Percentiles rank a stretch among this genome's conserved stretches.
phyloP scores from a whole-genome alignment of 2,329 filamentous ascomycete species.

The Keithomyces neogunnii region DNA sequence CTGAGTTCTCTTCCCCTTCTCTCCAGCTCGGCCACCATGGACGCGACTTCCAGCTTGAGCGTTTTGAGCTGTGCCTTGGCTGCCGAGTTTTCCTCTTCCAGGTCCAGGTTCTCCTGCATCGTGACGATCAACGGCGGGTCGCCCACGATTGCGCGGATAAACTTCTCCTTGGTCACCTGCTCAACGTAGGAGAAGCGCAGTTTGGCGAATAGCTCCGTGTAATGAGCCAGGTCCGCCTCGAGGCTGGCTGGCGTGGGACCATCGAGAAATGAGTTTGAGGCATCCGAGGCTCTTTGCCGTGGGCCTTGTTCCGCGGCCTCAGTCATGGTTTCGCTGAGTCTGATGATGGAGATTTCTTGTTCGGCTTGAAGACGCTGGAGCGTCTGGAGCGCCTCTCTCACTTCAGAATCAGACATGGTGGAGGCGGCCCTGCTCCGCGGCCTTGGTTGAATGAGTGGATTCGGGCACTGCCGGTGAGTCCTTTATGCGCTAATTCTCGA shows the following conservation, averaged over 20 bases:
- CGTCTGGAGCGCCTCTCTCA: conserved; percentile 34
- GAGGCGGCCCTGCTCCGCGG: not conserved
- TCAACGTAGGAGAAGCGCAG: conserved; percentile 95
- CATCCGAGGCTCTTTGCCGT: conserved; percentile 59
- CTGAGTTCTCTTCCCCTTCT: conserved; percentile 50
- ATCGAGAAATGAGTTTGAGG: conserved; percentile 55
- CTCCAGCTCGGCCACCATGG: conserved; percentile 67
- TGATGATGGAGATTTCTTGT: conserved; percentile 64
- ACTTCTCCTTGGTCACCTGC: conserved; percentile 97
- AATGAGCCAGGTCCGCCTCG: conserved; percentile 77
- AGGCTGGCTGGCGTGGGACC: conserved; percentile 67
- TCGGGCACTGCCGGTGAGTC: too few relatives aligned
- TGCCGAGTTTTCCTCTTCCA: conserved; percentile 60
- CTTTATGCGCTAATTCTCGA: too few relatives aligned
- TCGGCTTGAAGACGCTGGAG: conserved; percentile 46
- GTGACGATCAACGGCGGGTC: conserved; percentile 82
- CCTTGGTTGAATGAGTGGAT: not conserved
- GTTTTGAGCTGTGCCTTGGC: conserved; percentile 70
- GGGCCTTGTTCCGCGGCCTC: conserved; percentile 33
- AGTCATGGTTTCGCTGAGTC: conserved; percentile 66
- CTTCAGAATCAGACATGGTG: conserved; percentile 23
- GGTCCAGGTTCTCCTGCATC: conserved; percentile 68
- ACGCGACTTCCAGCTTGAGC: conserved; percentile 70
- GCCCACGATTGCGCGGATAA: conserved; percentile 84
- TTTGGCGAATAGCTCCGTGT: conserved; percentile 93